phyloP scores from a whole-genome alignment of 2,329 filamentous ascomycete species.

The Ophiostoma ulmi region DNA sequence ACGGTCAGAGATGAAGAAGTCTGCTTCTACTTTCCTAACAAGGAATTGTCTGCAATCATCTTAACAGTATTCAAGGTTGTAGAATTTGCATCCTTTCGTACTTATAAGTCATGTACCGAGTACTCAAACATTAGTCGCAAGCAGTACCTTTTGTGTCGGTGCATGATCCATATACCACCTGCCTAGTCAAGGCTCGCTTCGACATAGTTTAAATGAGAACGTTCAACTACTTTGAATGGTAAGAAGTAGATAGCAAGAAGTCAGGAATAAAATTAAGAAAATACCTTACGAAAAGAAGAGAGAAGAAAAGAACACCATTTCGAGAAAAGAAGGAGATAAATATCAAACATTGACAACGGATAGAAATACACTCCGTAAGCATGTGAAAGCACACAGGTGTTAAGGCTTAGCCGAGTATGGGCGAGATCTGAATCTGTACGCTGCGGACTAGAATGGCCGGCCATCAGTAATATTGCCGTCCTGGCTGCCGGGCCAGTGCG shows the following conservation, averaged over 20 bases:
- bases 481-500: not conserved
- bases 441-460: not conserved
- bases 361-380: not conserved
- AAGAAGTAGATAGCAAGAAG: not conserved
- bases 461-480: not conserved
- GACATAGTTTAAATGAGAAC: not conserved
- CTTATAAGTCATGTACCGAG: not conserved
- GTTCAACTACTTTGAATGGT: not conserved
- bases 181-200: slow-evolving; percentile 6
- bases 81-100: not conserved
- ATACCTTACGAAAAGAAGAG: not conserved
- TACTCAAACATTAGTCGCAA: not conserved
- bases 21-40: not conserved
- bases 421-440: not conserved
- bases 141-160: not conserved
- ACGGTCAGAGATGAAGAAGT: not conserved
- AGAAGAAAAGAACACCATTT: not conserved
- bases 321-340: not conserved
- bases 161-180: not conserved
- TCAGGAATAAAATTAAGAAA: not conserved
- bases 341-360: not conserved
- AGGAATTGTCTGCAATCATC: not conserved
- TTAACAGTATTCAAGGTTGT: not conserved
- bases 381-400: not conserved
- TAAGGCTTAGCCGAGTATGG: not conserved